Base-by-base conservation (phyloP, 306 rosid genomes). In the Elaeagnus macrophylla region DNA sequence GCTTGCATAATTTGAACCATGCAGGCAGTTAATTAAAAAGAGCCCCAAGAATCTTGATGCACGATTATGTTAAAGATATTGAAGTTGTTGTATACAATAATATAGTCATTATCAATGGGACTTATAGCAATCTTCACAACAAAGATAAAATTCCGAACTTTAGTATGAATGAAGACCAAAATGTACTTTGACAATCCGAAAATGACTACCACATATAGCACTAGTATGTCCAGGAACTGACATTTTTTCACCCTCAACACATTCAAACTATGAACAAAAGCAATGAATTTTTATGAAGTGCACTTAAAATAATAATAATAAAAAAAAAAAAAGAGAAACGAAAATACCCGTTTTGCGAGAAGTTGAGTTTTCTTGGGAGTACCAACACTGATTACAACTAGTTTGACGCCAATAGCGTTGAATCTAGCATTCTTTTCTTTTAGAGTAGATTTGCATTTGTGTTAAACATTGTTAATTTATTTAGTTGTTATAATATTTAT, bases 311-410 rank as follows among this genome's bases (percentile, higher is more conserved):
- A n/a, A n/a, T n/a, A n/a, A n/a, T n/a, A n/a, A n/a, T n/a, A 62
- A 59, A 56, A 55, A 18, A 57, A 12, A 62, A 16, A 16, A 16
- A 41, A 14, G 46, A 51, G 35, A 16, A 39, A 39, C 8, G 58
- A 65, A 72, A 8, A 52, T 82, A 86, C 95, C 67, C 89, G 65
- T 43, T 76, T 76, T 11, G 86, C 96, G 48, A 91, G 89, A 12
- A 91, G 78, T 3, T 83, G 83, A 15, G 96, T 91, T 78, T 86
- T 86, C 38, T 67, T 40, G 41, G 96, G 91, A 67, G 76, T 47
- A 54, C 96, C 97, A 37, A 86, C 74, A 36, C 97, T 94, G 9
- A 84, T 73, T 6, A 91, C 96, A 59, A 86, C 65, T 39, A 91
- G 71, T 65, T 82, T 83, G 57, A 76, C 97, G 59, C 89, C 87